A percentile compares a stretch with the other conserved stretches of the same genome.
Evolutionary conservation across 805 yeast genomes (phyloP).

Genomic region (Monosporozyma unispora): DNA sequence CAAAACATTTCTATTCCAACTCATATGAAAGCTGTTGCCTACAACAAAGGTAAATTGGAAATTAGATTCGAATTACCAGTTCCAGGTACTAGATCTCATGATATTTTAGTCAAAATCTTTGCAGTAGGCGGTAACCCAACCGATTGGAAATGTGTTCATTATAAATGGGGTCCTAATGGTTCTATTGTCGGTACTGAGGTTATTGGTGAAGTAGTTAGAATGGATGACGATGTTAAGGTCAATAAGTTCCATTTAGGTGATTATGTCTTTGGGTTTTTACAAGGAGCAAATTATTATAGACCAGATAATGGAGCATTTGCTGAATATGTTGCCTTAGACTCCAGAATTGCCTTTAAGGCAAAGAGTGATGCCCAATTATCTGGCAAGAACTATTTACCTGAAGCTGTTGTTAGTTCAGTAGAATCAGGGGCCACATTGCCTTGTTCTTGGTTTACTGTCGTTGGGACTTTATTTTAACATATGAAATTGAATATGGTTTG

Average conservation of each 20-base stretch:
- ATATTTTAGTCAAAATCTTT: constrained; percentile 38
- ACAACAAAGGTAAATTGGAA: constrained; percentile 27
- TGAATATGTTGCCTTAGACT: constrained; percentile 39
- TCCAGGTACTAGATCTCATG: constrained; percentile 21
- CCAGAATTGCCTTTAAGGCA: constrained; percentile 14
- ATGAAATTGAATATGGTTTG: constrained; percentile 14
- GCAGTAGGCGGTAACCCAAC: constrained; percentile 58
- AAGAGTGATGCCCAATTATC: constrained; percentile 3
- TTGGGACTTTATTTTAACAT: constrained; percentile 30
- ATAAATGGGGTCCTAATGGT: constrained; percentile 36
- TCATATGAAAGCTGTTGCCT: constrained; percentile 35
- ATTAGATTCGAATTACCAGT: constrained; percentile 27
- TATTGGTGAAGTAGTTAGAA: constrained; percentile 46
- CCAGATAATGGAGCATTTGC: constrained; percentile 49
- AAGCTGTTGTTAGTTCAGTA: constrained; percentile 34
- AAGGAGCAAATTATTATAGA: constrained; percentile 38
- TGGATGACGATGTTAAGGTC: constrained; percentile 32
- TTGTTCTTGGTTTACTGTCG: constrained; percentile 43
- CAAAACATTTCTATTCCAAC: constrained; percentile 15
- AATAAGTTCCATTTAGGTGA: constrained; percentile 43
- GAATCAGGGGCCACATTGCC: constrained; percentile 59
- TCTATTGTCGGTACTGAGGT: constrained; percentile 49
- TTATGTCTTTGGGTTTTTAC: constrained; percentile 40
- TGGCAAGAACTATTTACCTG: constrained; percentile 10
- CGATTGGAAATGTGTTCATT: constrained; percentile 52